Evolutionary conservation across 176 grass and related monocot species (phyloP), one percentile per base, ranked within the genome.

Genomic region (Aegilops longissima): DNA sequence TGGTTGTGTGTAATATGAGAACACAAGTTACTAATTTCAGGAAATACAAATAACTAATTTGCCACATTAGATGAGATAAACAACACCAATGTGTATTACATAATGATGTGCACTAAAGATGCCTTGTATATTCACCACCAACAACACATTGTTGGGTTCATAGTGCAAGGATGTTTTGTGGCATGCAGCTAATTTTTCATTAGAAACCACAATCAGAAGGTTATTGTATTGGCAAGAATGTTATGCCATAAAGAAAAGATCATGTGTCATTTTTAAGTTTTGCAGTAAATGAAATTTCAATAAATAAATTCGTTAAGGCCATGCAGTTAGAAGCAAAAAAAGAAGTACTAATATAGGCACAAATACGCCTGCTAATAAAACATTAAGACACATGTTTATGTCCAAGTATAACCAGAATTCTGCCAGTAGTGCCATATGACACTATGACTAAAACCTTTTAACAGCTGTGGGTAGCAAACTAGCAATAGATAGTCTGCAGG

Each of bases 1-100:
- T 98, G 83, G 59, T 82, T 65, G 58, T 68, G 77, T 89, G 39
- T 94, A 66, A 81, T 59, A 58, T 58, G 8, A 76, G 70, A 81
- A 83, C 4, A 86, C 12, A 87, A 82, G 69, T 74, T 85, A 17
- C 71, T 49, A 42, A 76, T 39, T 62, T 42, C 38, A 62, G 80
- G 49, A 83, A 83, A 83, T 83, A 36, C 14, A 75, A 65, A 92
- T 45, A 78, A 82, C 27, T 40, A 91, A 85, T 35, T 76, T 85
- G 64, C 44, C 78, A 80, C 14, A 82, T 40, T 44, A 64, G 40
- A 82, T 73, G 80, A 64, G 34, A 88, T 33, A 84, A 70, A 39
- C 21, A 87, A 39, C 35, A 61, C 63, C 23, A 84, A 27, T 63
- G 4, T 21, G 6, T 47, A 61, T 65, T 52, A 35, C 77, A 82